Base-by-base conservation (phyloP, 2,329 filamentous ascomycete species). In the Pestalotiopsis sp. region DNA sequence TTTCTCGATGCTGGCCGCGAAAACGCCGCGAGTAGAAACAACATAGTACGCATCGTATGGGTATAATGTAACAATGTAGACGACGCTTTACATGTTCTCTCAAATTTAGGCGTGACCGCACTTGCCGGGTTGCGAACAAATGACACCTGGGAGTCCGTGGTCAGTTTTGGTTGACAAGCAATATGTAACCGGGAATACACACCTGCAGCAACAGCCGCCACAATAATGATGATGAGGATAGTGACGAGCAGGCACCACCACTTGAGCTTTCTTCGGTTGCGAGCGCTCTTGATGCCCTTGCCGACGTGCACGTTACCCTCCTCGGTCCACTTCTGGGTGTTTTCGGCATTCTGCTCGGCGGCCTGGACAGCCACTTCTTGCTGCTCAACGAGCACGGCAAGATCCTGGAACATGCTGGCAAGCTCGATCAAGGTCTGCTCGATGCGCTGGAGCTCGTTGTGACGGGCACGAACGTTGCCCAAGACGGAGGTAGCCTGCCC, bases 391-490 rank as follows among this genome's bases (percentile, higher is more conserved):
- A 92, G 84, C 74, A 92, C 89, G 69, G 92, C 91, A 70, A 96
- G 89, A 75, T 95, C 90, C 72, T 90, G 84, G 83, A 94, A 94
- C 74, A 95, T 86, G 62, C 86, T 78, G 31, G 89, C 86, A 57
- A 95, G 87, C 78, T 95, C 91, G 45, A 84, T 83, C 72, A 95
- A 86, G 5, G 92, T 94, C 78, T 88, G 86, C 80, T 95, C 92
- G 74, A 96, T 95, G 80, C 89, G 89, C 82, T 93, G 89, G 72
- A 95, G 90, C 81, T 95, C 93, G 78, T 92, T 93, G 84, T 95
- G 93, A 68, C 93, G 92, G 49, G 92, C 92, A 72, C 92, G 91
- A 52, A 95, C 93, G 71, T 92, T 91, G 72, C 92, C 92, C 64
- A 95, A 89, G 7, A 94, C 89, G 17, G 90, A 90, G 65, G 86